A percentile compares a stretch with the other conserved stretches of the same genome.
phyloP scores from a whole-genome alignment of 1,284 basidiomycete species.

The Irpex lacteus region DNA sequence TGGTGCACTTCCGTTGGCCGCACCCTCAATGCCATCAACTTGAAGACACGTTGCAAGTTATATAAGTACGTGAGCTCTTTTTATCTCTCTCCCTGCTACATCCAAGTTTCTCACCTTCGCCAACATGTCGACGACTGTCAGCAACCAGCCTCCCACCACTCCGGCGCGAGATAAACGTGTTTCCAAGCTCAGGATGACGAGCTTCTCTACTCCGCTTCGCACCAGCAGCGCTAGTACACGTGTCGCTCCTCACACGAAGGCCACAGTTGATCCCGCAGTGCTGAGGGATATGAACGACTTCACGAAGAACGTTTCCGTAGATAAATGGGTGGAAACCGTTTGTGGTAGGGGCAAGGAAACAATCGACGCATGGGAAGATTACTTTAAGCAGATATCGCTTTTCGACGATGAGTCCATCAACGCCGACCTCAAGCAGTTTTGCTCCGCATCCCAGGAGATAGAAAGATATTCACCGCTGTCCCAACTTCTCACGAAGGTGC shows the following conservation, averaged over 20 bases:
- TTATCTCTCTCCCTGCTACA: neutral
- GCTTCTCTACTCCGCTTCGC: neutral
- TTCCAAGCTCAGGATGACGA: neutral
- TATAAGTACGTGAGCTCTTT: neutral
- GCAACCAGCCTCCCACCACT: neutral
- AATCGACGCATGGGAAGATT: neutral
- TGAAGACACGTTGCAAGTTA: neutral
- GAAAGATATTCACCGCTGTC: neutral
- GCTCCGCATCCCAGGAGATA: neutral
- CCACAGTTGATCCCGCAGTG: neutral
- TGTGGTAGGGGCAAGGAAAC: neutral
- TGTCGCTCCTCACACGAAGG: neutral
- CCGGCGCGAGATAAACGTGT: neutral
- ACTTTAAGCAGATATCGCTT: neutral
- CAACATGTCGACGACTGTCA: neutral
- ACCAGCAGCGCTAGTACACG: neutral
- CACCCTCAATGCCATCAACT: neutral
- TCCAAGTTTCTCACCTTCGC: neutral
- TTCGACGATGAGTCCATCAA: neutral
- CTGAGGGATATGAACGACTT: neutral
- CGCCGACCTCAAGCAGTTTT: neutral
- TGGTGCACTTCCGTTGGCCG: neutral
- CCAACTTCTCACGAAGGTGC: neutral
- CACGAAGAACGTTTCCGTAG: neutral
- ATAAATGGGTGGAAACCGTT: neutral